phyloP scores from a whole-genome alignment of 2,329 filamentous ascomycete species.

The Fusarium sterilihyphosum region DNA sequence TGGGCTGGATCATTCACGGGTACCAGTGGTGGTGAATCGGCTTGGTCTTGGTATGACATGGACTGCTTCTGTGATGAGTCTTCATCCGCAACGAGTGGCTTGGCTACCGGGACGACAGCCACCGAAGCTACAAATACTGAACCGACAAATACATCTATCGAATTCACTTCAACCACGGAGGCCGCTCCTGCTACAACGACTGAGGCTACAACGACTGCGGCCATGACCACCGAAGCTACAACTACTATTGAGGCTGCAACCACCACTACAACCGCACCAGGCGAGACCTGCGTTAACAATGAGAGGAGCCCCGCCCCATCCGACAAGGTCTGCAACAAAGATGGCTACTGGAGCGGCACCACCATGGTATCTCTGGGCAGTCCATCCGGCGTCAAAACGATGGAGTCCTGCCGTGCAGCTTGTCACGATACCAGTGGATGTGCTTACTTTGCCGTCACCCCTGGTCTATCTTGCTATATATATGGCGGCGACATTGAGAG shows the following conservation, averaged over 20 bases:
- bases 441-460: not conserved
- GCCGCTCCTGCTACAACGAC: not conserved
- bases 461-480: fast-evolving
- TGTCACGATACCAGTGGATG: fast-evolving
- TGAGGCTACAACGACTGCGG: too few relatives aligned
- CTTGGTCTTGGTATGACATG: not conserved
- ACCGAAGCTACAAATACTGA: not conserved
- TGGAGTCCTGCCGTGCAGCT: fast-evolving
- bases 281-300: not conserved
- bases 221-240: not conserved
- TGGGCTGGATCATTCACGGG: not conserved
- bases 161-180: not conserved
- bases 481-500: not conserved
- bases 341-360: fast-evolving
- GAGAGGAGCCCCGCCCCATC: not conserved
- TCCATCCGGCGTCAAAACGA: not conserved
- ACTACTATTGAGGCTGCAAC: not conserved
- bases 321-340: not conserved
- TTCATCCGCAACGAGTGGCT: not conserved
- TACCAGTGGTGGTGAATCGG: not conserved
- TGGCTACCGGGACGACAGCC: not conserved
- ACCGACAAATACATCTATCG: not conserved
- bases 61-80: not conserved
- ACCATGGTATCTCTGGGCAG: fast-evolving
- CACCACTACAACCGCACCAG: not conserved